Evolutionary conservation across 2,329 filamentous ascomycete species (phyloP), one percentile per base, ranked within the genome.

Genomic region (Alternaria longipes): DNA sequence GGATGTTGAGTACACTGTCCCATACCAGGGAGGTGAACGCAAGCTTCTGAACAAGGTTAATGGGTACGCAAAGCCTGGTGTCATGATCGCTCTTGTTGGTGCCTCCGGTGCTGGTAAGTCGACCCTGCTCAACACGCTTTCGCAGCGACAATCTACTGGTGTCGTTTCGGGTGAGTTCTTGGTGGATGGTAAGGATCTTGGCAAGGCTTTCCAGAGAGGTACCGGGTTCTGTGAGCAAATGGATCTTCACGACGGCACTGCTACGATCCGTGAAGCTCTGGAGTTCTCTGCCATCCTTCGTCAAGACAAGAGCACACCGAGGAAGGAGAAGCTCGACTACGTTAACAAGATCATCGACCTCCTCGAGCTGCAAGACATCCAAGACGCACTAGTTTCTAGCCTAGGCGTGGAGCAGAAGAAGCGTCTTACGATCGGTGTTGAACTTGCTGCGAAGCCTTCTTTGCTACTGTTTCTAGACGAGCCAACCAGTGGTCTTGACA

Each of bases 71-170:
- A 93, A 93, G 71, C 92, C 92, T 1, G 92, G 92, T 18, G 80
- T 90, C 18, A 89, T 96, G 86, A 88, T 92, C 44, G 92, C 92
- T 0, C 81, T 96, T 1, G 92, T 95, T 84, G 93, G 93, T 55
- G 91, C 90, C 2, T 92, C 90, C 0, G 90, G 90, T 1, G 92
- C 93, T 8, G 93, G 92, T 12, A 96, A 96, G 80, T 94, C 91
- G 0, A 95, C 92, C 0, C 81, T 96, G 0, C 83, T 96, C 18
- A 93, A 95, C 76, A 92, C 90, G 0, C 79, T 91, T 2, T 89
- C 91, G 0, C 91, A 94, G 71, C 86, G 92, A 3, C 89, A 93
- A 74, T 88, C 82, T 16, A 84, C 82, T 56, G 89, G 90, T 58
- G 83, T 90, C 11, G 83, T 91, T 3, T 79, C 80, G n/a, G 90